These are phyloP conservation scores for Petunia hybrid DNA, from an alignment of 305 asterid species.

Conservation along the genomic window DNA sequence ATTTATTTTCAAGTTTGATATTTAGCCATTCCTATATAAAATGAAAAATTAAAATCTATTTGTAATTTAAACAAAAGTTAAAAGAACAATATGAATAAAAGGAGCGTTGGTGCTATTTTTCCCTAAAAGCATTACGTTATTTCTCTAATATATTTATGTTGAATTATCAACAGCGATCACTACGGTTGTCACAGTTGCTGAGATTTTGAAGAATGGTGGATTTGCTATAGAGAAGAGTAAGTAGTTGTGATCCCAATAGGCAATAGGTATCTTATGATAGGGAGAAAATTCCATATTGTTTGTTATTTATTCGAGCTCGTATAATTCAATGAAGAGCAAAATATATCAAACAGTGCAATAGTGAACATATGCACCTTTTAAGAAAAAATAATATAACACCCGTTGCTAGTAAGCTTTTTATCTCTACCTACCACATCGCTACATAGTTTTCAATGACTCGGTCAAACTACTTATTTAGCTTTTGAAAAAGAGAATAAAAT, in stretches of 20 bases:
- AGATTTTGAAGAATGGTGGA: slow-evolving; percentile 85
- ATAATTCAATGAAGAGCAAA: neutral
- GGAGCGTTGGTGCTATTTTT: neutral
- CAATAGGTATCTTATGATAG: neutral
- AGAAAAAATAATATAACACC: too few species aligned
- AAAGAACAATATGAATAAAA: neutral
- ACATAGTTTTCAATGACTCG: neutral
- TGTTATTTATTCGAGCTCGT: neutral
- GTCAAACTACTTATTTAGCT: neutral
- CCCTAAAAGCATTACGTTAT: neutral
- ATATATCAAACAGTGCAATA: neutral
- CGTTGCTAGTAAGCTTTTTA: too few species aligned
- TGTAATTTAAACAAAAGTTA: neutral
- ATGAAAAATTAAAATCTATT: neutral
- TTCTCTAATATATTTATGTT: slow-evolving; percentile 8
- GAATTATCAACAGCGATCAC: slow-evolving; percentile 64
- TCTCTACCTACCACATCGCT: neutral
- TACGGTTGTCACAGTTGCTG: slow-evolving; percentile 81
- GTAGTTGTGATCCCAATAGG: slow-evolving; percentile 28
- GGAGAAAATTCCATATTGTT: neutral
- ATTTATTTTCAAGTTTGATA: neutral
- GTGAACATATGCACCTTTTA: too few species aligned
- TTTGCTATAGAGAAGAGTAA: slow-evolving; percentile 78
- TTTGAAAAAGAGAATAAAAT: neutral
- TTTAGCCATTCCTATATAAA: neutral